These are phyloP conservation scores for Naganishia sp. DNA, from an alignment of 1,284 basidiomycete genomes.

Conservation along the genomic window DNA sequence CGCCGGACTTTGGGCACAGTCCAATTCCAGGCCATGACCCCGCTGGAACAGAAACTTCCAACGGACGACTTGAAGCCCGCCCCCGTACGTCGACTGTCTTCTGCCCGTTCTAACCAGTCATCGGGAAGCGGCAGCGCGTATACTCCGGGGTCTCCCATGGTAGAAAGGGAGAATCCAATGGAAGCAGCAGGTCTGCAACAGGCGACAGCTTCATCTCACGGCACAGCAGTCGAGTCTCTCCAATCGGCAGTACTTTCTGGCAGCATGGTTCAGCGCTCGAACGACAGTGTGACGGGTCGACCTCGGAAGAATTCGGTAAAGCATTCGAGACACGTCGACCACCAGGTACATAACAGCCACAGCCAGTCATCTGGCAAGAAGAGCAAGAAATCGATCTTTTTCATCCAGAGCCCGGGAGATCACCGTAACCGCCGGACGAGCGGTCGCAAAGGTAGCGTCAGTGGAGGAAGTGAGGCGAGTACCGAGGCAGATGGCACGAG, in stretches of 20 bases:
- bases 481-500: conserved; percentile 26
- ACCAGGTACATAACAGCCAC: not conserved
- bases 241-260: conserved; percentile 4
- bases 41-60: too few species aligned
- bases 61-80: not conserved
- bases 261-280: conserved; percentile 7
- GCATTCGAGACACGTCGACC: conserved; percentile 7
- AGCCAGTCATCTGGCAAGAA: conserved; percentile 25
- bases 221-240: not conserved
- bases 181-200: conserved; percentile 10
- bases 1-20: not conserved
- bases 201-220: not conserved
- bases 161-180: conserved; percentile 30
- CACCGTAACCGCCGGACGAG: conserved; percentile 3
- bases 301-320: not conserved
- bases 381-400: conserved; percentile 35
- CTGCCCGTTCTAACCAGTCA: conserved; percentile 11
- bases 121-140: not conserved
- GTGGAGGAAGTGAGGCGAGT: conserved; percentile 28
- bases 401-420: conserved; percentile 33
- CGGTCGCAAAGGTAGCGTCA: conserved; percentile 26
- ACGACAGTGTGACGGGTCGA: conserved; percentile 15
- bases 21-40: not conserved
- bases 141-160: conserved; percentile 18
- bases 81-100: not conserved